Base-by-base conservation (phyloP, 2,329 filamentous ascomycete genomes). In the Pseudogymnoascus sp. region DNA sequence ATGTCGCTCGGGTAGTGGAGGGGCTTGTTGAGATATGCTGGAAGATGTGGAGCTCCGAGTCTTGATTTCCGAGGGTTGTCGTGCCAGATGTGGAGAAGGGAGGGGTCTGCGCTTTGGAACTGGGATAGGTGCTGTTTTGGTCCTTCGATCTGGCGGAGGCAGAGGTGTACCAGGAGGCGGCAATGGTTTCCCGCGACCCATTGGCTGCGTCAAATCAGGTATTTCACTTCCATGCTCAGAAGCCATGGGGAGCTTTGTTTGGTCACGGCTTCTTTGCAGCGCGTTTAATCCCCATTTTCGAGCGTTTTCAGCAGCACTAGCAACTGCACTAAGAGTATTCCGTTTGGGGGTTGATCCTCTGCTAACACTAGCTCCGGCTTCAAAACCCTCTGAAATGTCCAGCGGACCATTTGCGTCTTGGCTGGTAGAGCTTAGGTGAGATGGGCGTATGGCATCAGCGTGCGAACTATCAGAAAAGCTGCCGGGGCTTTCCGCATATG, bases 91-190 rank as follows among this genome's bases (percentile, higher is more conserved):
- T 21, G 79, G 73, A 17, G 79, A 72, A 37, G 81, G 75, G 7
- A 87, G 74, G 1, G 84, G 80, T 68, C 88, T 90, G n/a, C 87
- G 79, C 70, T 84, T 86, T 2, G 84, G 81, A 1, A 86, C 78
- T 29, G 78, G 78, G 63, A 79, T 81, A 13, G 81, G 77, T 57
- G 80, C 81, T 47, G 82, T 81, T 69, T 82, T 84, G 5, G 83
- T 80, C 62, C 78, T 81, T 60, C 79, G 82, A 36, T 85, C 83
- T 0, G 87, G 87, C 41, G 79, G 83, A 1, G 92, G 91, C 1
- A 96, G 79, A 3, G 92, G 91, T 47, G 82, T 86, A 1, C 91
- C 92, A 2, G 88, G 89, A 7, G 91, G 90, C 54, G 90, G 91
- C 15, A 96, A 77, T 1, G 91, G 91, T 67, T 88, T 87, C 0